A percentile compares a stretch with the other conserved stretches of the same genome.
Evolutionary conservation across 164 flowering plant genomes (phyloP).

Genomic region (Pachysandra terminalis): DNA sequence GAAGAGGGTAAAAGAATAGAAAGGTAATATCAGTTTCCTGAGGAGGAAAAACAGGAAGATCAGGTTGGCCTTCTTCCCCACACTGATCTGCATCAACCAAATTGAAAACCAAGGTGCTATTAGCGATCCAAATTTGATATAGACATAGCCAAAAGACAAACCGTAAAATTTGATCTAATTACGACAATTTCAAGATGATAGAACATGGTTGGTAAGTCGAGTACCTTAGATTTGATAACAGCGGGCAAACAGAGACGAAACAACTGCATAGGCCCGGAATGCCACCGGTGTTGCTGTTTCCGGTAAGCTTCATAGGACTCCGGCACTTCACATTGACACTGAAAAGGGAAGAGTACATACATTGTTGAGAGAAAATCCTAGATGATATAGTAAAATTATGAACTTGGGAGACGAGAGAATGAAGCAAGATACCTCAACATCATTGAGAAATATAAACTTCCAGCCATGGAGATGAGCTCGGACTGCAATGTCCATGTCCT

Average conservation of each 20-base stretch:
- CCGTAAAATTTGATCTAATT: neutral
- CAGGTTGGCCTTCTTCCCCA: constrained; percentile 84
- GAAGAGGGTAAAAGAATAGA: constrained; percentile 95
- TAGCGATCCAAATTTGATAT: neutral
- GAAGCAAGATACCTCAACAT: constrained; percentile 67
- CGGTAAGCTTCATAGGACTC: constrained; percentile 97
- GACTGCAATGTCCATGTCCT: constrained; percentile 98
- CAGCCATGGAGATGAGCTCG: constrained; percentile 95
- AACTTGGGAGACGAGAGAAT: neutral
- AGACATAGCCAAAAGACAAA: neutral
- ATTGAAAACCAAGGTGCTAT: neutral
- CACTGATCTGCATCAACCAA: constrained; percentile 62
- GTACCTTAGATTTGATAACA: constrained; percentile 77
- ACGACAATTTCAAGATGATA: neutral
- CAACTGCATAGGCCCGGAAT: constrained; percentile 98
- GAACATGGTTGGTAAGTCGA: no score
- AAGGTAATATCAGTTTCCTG: constrained; percentile 83
- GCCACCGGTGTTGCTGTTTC: constrained; percentile 99
- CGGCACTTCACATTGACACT: constrained; percentile 95
- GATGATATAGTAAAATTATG: neutral
- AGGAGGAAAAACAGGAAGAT: constrained; percentile 94
- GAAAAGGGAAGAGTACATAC: constrained; percentile 16
- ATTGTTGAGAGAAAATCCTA: neutral
- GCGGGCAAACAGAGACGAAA: constrained; percentile 90
- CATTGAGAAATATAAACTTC: constrained; percentile 91